Base-by-base conservation (phyloP, 768 basidiomycete species). In the Lactarius sanguifluus region DNA sequence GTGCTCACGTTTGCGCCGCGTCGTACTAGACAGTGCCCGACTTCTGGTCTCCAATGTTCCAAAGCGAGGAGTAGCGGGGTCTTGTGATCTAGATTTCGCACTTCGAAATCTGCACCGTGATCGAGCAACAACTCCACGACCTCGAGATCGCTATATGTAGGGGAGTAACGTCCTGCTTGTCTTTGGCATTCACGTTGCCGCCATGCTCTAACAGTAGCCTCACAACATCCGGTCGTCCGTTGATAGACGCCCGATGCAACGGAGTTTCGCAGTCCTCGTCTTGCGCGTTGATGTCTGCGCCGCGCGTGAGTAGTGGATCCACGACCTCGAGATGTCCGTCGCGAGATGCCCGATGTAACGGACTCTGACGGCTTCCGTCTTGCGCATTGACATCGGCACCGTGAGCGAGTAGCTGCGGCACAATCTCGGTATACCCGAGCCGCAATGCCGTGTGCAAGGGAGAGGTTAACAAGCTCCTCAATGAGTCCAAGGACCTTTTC, bases 261-360 rank as follows among this genome's bases (percentile, higher is more conserved):
- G 65, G 32, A 2, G 57, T 54, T 6, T 36, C 16, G 2, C 15
- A 10, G 16, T n/a, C 30, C 7, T 16, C 18, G 8, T 59, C 32
- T 20, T 34, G 38, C 18, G 20, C 20, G 12, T 47, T 32, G 30
- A 59, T 32, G 18, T 64, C 47, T 15, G 66, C 66, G 6, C 61
- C 56, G 5, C 13, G 10, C 1, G 3, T 13, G 15, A 67, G 40
- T 30, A 67, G 30, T 28, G 64, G 12, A 28, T 16, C 7, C 1
- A 43, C 66, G 10, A 64, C 34, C 0, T 36, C 25, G 1, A 58
- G 25, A 30, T 64, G 40, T 7, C 66, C 62, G 2, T 20, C 38
- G 3, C 2, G 6, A 10, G 62, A 58, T n/a, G 66, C 66, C 4
- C 30, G n/a, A 25, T 67, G 57, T 23, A 67, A n/a, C 6, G 41